Conservation (phyloP, 2,329 filamentous ascomycete species). For the Shiraia sp. region DNA sequence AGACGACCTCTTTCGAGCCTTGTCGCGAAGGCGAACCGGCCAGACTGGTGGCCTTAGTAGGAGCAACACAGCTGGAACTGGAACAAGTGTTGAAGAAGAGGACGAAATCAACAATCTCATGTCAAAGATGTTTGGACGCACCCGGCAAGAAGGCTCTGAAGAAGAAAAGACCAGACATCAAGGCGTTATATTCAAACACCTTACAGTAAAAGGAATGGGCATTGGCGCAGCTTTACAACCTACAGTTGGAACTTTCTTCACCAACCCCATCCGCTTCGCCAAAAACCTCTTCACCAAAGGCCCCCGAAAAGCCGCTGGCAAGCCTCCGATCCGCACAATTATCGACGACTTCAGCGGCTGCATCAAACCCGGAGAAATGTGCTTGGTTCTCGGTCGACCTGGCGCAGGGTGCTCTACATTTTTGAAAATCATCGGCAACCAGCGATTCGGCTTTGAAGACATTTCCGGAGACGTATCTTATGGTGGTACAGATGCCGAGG, state of each 20-base stretch:
- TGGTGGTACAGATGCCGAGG: conserved; percentile 58
- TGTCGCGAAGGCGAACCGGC: conserved; percentile 56
- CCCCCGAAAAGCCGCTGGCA: conserved; percentile 46
- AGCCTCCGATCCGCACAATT: conserved; percentile 66
- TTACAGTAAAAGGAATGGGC: conserved; percentile 65
- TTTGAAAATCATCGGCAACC: conserved; percentile 70
- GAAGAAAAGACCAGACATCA: conserved; percentile 72
- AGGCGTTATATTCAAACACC: conserved; percentile 67
- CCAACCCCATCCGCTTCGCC: conserved; percentile 59
- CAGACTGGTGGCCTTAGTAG: conserved; percentile 25
- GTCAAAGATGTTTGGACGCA: conserved; percentile 71
- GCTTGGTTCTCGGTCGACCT: conserved; percentile 69
- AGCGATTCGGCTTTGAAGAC: conserved; percentile 61
- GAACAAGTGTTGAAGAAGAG: conserved; percentile 41
- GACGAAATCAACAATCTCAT: conserved; percentile 66
- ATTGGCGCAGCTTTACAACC: conserved; percentile 66
- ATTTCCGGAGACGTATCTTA: conserved; percentile 60
- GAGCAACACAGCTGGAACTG: conserved; percentile 27
- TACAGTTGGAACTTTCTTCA: conserved; percentile 63
- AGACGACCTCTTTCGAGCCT: conserved; percentile 56
- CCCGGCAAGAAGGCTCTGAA: conserved; percentile 66
- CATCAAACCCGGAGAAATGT: conserved; percentile 73
- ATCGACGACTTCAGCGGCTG: conserved; percentile 68
- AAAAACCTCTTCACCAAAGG: conserved; percentile 55
- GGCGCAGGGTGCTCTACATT: conserved; percentile 73